A percentile compares a stretch with the other conserved stretches of the same genome.
Evolutionary conservation across 352 stramenopile genomes (phyloP).

Genomic region (Phytophthora pluvialis): DNA sequence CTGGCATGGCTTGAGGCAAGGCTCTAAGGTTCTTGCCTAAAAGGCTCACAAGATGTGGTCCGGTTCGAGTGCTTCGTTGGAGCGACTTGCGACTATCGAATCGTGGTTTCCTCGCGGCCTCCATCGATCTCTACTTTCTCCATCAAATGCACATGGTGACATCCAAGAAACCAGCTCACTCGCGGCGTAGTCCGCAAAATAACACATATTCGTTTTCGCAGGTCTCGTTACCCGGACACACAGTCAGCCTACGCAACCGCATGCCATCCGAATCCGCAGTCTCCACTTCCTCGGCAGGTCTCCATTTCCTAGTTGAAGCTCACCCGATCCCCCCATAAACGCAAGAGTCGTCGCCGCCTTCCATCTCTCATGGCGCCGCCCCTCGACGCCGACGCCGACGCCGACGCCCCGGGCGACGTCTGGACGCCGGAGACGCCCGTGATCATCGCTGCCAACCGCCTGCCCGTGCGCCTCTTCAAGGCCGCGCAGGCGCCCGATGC

Average conservation of each 20-base stretch:
- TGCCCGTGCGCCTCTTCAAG: constrained; percentile 57
- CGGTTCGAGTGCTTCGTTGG: neutral
- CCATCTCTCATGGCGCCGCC: constrained; percentile 14
- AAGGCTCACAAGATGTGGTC: neutral
- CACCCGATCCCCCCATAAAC: constrained; percentile 1
- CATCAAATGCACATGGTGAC: neutral
- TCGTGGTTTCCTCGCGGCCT: neutral
- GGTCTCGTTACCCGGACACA: neutral
- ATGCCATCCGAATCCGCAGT: no score
- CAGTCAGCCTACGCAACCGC: no score
- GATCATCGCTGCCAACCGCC: constrained; percentile 75
- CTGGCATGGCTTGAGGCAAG: no score
- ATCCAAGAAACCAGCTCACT: neutral
- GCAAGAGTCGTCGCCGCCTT: neutral
- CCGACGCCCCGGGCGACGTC: constrained; percentile 24
- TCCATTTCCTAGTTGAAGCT: constrained; percentile 10
- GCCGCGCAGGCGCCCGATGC: neutral
- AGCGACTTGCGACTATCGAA: constrained; percentile 1
- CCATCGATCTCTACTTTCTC: no score
- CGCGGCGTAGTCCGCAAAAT: neutral
- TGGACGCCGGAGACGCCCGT: constrained; percentile 69
- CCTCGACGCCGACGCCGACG: neutral
- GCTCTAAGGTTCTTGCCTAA: no score
- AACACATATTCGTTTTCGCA: neutral
- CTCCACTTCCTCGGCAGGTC: neutral